Evolutionary conservation across 148 eudicot species (phyloP), one percentile per base, ranked within the genome.

Genomic region (Oxyria digyna): DNA sequence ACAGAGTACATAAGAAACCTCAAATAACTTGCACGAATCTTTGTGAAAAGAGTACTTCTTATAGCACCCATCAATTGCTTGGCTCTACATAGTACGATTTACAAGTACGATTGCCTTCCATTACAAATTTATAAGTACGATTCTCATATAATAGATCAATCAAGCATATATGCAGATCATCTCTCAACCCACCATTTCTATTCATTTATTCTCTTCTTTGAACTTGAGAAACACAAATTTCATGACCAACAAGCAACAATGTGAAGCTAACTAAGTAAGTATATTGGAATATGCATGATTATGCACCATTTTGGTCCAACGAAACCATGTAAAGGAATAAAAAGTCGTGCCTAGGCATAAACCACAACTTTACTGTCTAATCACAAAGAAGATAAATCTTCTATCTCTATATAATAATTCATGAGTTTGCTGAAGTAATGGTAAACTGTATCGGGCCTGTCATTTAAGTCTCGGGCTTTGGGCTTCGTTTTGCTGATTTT

Each of bases 141-240:
- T 40, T 78, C 45, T 70, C 71, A 74, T 70, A 68, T 62, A n/a
- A n/a, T n/a, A 73, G 74, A 73, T 84, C 86, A 78, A 84, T 84
- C 87, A 31, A 59, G 65, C 15, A 59, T 59, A 59, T 59, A 59
- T 59, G 65, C 65, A 21, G 31, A 52, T 57, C 42, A 23, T 11
- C 62, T 59, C 65, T 27, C n/a, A 31, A 31, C 35, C n/a, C 27
- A 26, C 64, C 64, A 5, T 9, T 26, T 57, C 29, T 14, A 57
- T 12, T 57, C n/a, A n/a, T n/a, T 35, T 33, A 32, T 57, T 15
- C 64, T 52, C 62, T 10, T 23, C 2, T 52, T 23, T 21, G 29
- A 23, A 9, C 62, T 11, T 52, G 29, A 21, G 62, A 52, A 52
- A 23, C 62, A 23, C 27, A 23, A 10, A 11, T 9, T 23, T 52